Conservation (phyloP, 371 early-diverging fungal genomes). For the Syncephalastrum sp. region DNA sequence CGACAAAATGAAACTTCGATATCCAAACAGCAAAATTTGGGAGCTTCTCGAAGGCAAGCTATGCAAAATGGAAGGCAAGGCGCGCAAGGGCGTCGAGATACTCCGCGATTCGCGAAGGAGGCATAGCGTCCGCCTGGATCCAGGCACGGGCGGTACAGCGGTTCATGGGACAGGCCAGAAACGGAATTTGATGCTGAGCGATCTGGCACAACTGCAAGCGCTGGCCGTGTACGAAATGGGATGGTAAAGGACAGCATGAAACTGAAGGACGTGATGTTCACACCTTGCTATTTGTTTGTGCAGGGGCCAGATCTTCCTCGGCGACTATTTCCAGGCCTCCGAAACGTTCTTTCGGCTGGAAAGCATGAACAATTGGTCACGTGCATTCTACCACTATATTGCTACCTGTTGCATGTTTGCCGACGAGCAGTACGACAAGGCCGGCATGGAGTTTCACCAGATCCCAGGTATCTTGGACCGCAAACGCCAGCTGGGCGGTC, state of each 20-base stretch:
- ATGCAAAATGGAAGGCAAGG: conserved; percentile 46
- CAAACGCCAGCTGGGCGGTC: conserved; percentile 30
- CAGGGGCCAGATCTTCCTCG: conserved; percentile 52
- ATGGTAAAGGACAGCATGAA: conserved; percentile 25
- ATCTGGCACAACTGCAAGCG: conserved; percentile 40
- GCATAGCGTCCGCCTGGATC: conserved; percentile 11
- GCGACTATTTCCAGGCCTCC: conserved; percentile 51
- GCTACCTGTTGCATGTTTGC: conserved; percentile 56
- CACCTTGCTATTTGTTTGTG: not conserved
- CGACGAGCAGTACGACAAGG: conserved; percentile 49
- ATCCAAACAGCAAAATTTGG: conserved; percentile 42
- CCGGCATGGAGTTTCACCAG: conserved; percentile 43
- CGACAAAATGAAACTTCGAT: conserved; percentile 36
- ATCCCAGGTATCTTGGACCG: conserved; percentile 37
- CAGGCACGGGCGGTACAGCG: conserved; percentile 1
- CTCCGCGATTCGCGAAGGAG: conserved; percentile 40
- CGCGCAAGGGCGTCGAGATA: conserved; percentile 40
- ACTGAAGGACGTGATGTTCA: not conserved
- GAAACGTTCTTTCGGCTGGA: conserved; percentile 49
- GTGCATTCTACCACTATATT: conserved; percentile 53
- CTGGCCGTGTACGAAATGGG: conserved; percentile 52
- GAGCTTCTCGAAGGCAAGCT: conserved; percentile 46
- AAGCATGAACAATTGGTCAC: conserved; percentile 53
- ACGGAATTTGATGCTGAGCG: conserved; percentile 16
- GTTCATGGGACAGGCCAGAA: conserved; percentile 8